phyloP scores from a whole-genome alignment of 306 rosid genomes.

The Glycine latifolia region DNA sequence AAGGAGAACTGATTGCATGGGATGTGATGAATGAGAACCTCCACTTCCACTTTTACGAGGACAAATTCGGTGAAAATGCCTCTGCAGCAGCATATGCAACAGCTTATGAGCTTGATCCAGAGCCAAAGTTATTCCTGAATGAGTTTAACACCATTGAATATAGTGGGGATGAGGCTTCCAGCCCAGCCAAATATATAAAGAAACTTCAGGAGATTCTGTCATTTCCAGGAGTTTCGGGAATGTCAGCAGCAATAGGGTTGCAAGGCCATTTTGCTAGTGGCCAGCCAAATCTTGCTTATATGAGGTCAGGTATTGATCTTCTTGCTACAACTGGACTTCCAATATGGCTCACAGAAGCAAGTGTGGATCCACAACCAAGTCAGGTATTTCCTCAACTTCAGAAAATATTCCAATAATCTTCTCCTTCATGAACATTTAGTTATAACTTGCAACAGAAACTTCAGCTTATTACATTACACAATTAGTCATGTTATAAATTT shows the following conservation, averaged over 20 bases:
- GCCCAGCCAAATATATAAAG: constrained; percentile 52
- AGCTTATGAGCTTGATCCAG: constrained; percentile 69
- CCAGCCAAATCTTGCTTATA: constrained; percentile 69
- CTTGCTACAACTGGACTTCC: constrained; percentile 63
- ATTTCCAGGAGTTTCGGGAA: constrained; percentile 55
- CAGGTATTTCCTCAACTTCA: constrained; percentile 55
- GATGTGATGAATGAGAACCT: constrained; percentile 84
- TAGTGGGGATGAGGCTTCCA: constrained; percentile 47
- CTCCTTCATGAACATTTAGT: no score
- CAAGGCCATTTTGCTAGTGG: constrained; percentile 63
- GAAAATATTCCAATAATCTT: not conserved
- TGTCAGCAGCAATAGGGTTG: constrained; percentile 67
- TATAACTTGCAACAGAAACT: no score
- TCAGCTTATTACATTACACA: constrained; percentile 41
- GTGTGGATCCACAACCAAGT: constrained; percentile 46
- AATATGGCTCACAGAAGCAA: constrained; percentile 82
- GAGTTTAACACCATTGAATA: constrained; percentile 74
- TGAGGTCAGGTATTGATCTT: constrained; percentile 68
- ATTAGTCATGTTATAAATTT: no score
- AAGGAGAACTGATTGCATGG: constrained; percentile 77
- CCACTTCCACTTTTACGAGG: constrained; percentile 73
- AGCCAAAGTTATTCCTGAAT: constrained; percentile 66
- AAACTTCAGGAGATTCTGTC: constrained; percentile 57
- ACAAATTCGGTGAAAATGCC: constrained; percentile 60
- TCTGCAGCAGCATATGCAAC: constrained; percentile 55